Base-by-base conservation (phyloP, 2,329 filamentous ascomycete genomes). In the Mycogone perniciosa region DNA sequence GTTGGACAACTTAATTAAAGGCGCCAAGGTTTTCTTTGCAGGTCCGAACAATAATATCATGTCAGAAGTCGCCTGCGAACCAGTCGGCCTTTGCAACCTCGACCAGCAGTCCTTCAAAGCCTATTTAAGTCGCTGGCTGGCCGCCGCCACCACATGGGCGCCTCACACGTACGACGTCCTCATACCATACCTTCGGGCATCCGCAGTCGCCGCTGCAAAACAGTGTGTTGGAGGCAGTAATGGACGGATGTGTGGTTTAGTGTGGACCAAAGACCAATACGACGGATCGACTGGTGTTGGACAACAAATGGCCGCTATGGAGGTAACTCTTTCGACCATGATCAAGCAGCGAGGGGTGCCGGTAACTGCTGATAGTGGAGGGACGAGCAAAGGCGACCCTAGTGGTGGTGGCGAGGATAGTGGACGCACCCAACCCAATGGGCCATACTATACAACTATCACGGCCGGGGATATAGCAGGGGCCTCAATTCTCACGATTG, bases 281-380 rank as follows among this genome's bases (percentile, higher is more conserved):
- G 82, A 86, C 62, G 79, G 80, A 27, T 73, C 71, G 2, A 76
- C 72, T 6, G 84, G 84, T 6, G 77, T 87, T 2, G 85, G 85
- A 5, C 82, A 87, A 64, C 83, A 87, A 66, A 88, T 88, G 84
- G 76, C 80, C 1, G 82, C 80, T 2, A 70, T 88, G 63, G 81
- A 86, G 60, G 73, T 85, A 7, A 76, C 85, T 6, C 74, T 87
- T 42, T 76, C 77, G 35, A 83, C 80, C 58, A 72, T 84, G 63
- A 77, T 85, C 45, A 58, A 71, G 34, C 55, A 72, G 6, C 67
- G 68, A 7, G 51, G 59, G 0, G 62, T 67, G 1, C 75, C 76
- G 0, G 67, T 76, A 38, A 79, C 76, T 4, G 65, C 72, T 29
- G 59, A 68, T 4, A 80, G 68, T 1, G 85, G 84, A 46, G 84